Evolutionary conservation across 2,329 filamentous ascomycete genomes (phyloP).

Genomic region (Myriosclerotinia duriaeana): DNA sequence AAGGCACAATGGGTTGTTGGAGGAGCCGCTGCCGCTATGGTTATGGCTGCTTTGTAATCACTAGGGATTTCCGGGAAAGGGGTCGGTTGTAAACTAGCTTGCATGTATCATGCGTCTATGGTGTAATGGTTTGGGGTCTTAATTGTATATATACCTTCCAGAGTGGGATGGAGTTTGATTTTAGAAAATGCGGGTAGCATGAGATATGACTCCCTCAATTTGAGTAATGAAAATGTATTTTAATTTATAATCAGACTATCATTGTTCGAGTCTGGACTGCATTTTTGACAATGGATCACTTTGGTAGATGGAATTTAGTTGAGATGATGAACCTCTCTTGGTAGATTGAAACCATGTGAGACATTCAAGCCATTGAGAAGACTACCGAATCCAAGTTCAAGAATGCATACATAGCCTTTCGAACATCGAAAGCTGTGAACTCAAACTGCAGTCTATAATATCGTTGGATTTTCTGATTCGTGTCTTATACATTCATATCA

Average conservation of each 20-base stretch:
- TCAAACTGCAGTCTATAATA: too few relatives aligned
- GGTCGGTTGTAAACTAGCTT: background rate
- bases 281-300: background rate
- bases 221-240: background rate
- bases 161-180: background rate
- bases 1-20: slow-evolving; percentile 34
- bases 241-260: background rate
- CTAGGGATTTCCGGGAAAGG: background rate
- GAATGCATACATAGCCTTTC: too few relatives aligned
- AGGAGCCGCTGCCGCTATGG: slow-evolving; percentile 36
- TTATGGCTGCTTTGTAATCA: slow-evolving; percentile 29
- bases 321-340: slow-evolving; percentile 43
- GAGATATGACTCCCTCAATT: background rate
- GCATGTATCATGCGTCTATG: background rate
- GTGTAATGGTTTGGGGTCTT: background rate
- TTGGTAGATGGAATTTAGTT: slow-evolving; percentile 56
- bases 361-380: slow-evolving; percentile 16
- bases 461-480: too few relatives aligned
- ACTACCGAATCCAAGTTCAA: too few relatives aligned
- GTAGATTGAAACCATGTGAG: background rate
- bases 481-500: too few relatives aligned
- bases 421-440: too few relatives aligned
- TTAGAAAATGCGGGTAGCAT: background rate
- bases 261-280: too few relatives aligned
- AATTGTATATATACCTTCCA: background rate